Conservation (phyloP, 441 rosid species). For the Euphorbia celastroides region DNA sequence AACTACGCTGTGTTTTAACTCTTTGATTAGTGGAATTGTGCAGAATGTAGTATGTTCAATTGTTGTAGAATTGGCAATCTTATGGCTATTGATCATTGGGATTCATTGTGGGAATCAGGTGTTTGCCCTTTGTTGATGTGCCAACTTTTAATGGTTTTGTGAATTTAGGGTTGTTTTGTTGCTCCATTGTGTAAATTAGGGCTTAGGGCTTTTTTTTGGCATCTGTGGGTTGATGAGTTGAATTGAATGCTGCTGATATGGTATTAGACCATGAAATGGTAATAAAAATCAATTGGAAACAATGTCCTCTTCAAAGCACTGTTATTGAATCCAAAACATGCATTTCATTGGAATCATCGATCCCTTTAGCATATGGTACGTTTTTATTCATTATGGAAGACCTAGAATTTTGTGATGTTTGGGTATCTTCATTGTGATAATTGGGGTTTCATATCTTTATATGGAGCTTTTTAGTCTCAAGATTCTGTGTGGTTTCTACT, state of each 20-base stretch:
- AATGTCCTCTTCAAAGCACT: neutral
- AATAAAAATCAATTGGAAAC: neutral
- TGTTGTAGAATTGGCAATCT: constrained; percentile 7
- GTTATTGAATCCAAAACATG: constrained; percentile 13
- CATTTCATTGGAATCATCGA: constrained; percentile 6
- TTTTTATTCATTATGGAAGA: neutral
- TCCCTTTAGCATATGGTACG: neutral
- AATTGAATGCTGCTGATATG: constrained; percentile 5
- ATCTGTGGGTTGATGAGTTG: neutral
- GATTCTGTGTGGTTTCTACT: neutral
- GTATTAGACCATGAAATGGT: constrained; percentile 5
- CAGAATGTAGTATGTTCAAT: neutral
- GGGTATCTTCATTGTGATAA: neutral
- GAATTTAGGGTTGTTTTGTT: constrained; percentile 3
- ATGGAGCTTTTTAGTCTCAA: too few relatives aligned
- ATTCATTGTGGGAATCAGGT: constrained; percentile 10
- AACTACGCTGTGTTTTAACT: constrained; percentile 9
- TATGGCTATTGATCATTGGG: constrained; percentile 9
- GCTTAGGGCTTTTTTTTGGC: neutral
- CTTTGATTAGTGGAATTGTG: constrained; percentile 17
- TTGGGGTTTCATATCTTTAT: neutral
- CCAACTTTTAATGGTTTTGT: neutral
- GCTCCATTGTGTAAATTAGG: constrained; percentile 19
- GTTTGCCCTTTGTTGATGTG: constrained; percentile 1
- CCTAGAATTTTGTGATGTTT: constrained; percentile 1